A percentile compares a stretch with the other conserved stretches of the same genome.
Conservation (phyloP, 345 rosid genomes). For the Boechera divaricarpa region DNA sequence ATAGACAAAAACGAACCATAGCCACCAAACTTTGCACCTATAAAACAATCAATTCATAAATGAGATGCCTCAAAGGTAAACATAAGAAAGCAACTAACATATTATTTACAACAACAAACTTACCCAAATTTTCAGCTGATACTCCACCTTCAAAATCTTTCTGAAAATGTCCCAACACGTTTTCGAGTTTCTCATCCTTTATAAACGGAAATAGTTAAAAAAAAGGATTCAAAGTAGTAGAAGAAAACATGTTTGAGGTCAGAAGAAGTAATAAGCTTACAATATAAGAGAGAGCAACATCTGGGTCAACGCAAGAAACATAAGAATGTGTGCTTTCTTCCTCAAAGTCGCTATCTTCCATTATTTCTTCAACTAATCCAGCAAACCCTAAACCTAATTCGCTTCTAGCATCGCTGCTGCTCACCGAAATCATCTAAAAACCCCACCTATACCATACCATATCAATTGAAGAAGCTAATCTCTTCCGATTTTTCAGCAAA, state of each 20-base stretch:
- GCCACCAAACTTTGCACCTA: slow-evolving; percentile 52
- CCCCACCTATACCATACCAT: not conserved
- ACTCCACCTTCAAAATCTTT: slow-evolving; percentile 86
- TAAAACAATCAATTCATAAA: slow-evolving; percentile 31
- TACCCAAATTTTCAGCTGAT: slow-evolving; percentile 80
- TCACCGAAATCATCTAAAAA: slow-evolving; percentile 57
- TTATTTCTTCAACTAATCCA: slow-evolving; percentile 50
- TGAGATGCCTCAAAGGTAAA: slow-evolving; percentile 22
- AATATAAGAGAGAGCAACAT: slow-evolving; percentile 74
- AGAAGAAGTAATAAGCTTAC: slow-evolving; percentile 48
- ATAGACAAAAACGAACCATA: slow-evolving; percentile 49
- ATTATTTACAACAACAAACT: slow-evolving; percentile 20
- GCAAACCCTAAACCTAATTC: slow-evolving; percentile 55
- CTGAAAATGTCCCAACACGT: slow-evolving; percentile 73
- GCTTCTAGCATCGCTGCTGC: slow-evolving; percentile 56
- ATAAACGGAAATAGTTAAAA: not conserved
- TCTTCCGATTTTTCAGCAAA: slow-evolving; percentile 27
- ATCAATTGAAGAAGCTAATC: slow-evolving; percentile 38
- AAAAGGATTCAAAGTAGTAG: slow-evolving; percentile 20
- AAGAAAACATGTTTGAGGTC: slow-evolving; percentile 14
- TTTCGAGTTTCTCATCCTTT: slow-evolving; percentile 71
- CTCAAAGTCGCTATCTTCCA: slow-evolving; percentile 67
- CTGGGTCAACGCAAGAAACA: slow-evolving; percentile 70
- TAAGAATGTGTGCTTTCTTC: slow-evolving; percentile 69
- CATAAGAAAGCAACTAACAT: slow-evolving; percentile 29